A percentile compares a stretch with the other conserved stretches of the same genome.
Conservation (phyloP, 2,329 filamentous ascomycete species). For the Purpureocillium takamizusanense region DNA sequence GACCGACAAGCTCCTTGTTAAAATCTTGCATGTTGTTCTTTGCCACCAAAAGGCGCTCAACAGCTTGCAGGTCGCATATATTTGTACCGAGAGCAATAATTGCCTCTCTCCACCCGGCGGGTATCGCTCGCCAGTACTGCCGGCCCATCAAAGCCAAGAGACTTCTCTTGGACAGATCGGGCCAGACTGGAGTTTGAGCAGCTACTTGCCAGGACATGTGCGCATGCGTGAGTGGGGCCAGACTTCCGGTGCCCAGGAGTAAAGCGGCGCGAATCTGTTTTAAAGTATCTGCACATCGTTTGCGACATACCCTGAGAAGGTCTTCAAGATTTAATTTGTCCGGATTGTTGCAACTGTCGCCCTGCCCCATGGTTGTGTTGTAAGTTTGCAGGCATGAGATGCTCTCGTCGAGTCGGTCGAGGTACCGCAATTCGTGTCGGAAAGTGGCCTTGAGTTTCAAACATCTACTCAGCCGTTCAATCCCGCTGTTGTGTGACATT, state of each 20-base stretch:
- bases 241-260: background rate
- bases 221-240: background rate
- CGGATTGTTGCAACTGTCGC: background rate
- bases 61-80: slow-evolving; percentile 27
- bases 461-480: too few relatives aligned
- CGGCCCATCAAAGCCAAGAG: background rate
- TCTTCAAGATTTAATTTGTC: background rate
- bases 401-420: too few relatives aligned
- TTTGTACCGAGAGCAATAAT: slow-evolving; percentile 27
- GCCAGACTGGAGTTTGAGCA: background rate
- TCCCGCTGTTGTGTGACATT: too few relatives aligned
- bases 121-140: background rate
- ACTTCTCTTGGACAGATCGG: background rate
- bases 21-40: slow-evolving; percentile 17
- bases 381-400: too few relatives aligned
- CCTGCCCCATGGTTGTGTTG: too few relatives aligned
- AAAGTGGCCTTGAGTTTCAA: too few relatives aligned
- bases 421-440: too few relatives aligned
- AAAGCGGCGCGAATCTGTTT: background rate
- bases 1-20: slow-evolving; percentile 30
- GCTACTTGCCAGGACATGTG: background rate
- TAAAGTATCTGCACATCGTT: background rate
- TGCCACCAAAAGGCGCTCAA: slow-evolving; percentile 23
- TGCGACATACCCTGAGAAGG: background rate
- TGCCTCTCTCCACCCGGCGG: slow-evolving; percentile 17